Conservation (phyloP, 2,329 filamentous ascomycete species). For the Scolecobasidium constrictum region DNA sequence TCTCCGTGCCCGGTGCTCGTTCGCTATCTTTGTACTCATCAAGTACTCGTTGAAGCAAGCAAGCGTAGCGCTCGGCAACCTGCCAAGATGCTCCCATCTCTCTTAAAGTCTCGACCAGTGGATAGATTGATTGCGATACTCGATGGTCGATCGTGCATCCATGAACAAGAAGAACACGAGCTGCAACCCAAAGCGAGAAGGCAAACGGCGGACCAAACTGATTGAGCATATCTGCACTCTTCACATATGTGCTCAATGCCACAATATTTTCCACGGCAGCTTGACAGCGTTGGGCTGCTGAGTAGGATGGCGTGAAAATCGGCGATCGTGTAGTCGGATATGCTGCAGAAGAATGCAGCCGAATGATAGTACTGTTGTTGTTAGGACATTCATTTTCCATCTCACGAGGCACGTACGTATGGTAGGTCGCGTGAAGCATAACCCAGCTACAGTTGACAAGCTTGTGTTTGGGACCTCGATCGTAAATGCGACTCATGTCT, state of each 20-base stretch:
- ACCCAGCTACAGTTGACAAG: slow-evolving; percentile 73
- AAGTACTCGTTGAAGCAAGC: slow-evolving; percentile 68
- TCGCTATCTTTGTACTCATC: slow-evolving; percentile 64
- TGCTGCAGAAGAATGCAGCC: slow-evolving; percentile 81
- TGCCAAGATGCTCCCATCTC: slow-evolving; percentile 79
- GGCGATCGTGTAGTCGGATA: slow-evolving; percentile 82
- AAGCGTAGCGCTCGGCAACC: slow-evolving; percentile 72
- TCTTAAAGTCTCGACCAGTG: slow-evolving; percentile 71
- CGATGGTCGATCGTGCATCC: slow-evolving; percentile 75
- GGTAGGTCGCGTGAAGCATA: slow-evolving; percentile 83
- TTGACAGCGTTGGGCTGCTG: slow-evolving; percentile 35
- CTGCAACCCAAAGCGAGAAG: slow-evolving; percentile 86
- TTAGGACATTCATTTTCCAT: slow-evolving; percentile 12
- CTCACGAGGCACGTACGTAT: slow-evolving; percentile 47
- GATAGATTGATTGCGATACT: slow-evolving; percentile 65
- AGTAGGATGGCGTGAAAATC: slow-evolving; percentile 83
- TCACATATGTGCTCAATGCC: slow-evolving; percentile 66
- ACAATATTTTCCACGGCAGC: slow-evolving; percentile 43
- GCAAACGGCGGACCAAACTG: slow-evolving; percentile 85
- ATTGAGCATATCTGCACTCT: slow-evolving; percentile 53
- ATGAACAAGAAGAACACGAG: slow-evolving; percentile 76
- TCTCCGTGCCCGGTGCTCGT: slow-evolving; percentile 46
- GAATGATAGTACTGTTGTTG: slow-evolving; percentile 57
- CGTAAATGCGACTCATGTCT: slow-evolving; percentile 63
- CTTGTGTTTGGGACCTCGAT: slow-evolving; percentile 36